Evolutionary conservation across 495 filamentous ascomycete species (phyloP), one percentile per base, ranked within the genome.

Genomic region (Penicillium canariense): DNA sequence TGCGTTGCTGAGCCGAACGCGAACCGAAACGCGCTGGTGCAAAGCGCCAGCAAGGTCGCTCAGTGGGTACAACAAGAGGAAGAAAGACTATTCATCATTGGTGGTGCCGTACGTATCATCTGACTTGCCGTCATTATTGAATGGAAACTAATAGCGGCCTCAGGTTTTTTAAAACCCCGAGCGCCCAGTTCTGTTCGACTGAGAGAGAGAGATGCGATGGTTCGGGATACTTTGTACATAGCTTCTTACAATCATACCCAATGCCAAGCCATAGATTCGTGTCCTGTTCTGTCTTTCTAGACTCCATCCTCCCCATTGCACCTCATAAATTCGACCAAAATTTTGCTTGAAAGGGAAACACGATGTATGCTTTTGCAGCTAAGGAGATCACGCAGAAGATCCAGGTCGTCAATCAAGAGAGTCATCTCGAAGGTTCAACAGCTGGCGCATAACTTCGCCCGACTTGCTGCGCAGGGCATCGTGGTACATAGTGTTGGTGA

Each of bases 51-150:
- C 56, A 85, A 87, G 66, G 81, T 97, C 32, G 83, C 91, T 7
- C 86, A 89, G 62, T 99, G 93, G 93, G 86, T 91, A 3, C 84
- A 87, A 55, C 78, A 84, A 50, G 93, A 97, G 67, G 94, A 97
- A 70, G 90, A 97, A 63, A 78, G 94, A 54, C 65, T 97, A 7
- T 99, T 97, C 67, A 96, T 98, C 44, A 91, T 96, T 64, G 92
- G 92, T 2, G 92, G 92, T 5, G 92, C 91, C 14, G 91, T 94
- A 67, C 61, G 79, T 71, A 47, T 27, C 2, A 39, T 20, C 27
- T 26, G 1, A 10, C 5, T 14, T 1, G 0, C 17, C 25, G 15
- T 40, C 6, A 14, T 12, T 8, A 12, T 4, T 28, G 18, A 11
- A 3, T 12, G 31, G 6, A 32, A n/a, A 22, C 52, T 61, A 15